A percentile compares a stretch with the other conserved stretches of the same genome.
Conservation (phyloP, 208 protist species). For the Leishmania tropica region DNA sequence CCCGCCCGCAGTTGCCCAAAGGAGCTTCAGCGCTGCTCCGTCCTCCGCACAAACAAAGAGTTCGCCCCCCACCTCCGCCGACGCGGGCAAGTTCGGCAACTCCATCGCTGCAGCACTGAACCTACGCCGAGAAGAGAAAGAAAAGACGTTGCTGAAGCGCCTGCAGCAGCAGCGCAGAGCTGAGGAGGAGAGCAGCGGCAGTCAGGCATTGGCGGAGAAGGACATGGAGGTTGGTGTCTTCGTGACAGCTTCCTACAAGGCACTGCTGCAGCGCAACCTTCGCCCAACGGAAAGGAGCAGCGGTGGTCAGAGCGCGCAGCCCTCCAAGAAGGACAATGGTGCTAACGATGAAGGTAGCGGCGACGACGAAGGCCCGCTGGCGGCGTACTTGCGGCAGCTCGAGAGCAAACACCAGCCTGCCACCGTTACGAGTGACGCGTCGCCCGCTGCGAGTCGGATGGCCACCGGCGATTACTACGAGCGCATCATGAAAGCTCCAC, state of each 20-base stretch:
- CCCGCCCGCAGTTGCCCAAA: not conserved
- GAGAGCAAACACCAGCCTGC: conserved; percentile 11
- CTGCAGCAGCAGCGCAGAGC: conserved; percentile 46
- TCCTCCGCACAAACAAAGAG: not conserved
- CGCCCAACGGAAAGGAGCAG: not conserved
- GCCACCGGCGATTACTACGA: conserved; percentile 29
- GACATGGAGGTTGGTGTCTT: conserved; percentile 78
- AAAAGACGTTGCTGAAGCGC: conserved; percentile 42
- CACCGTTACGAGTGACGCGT: no score
- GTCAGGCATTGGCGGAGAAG: conserved; percentile 45
- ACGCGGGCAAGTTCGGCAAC: conserved; percentile 47
- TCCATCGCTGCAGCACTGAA: conserved; percentile 61
- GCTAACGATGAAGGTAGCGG: conserved; percentile 7
- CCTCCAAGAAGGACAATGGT: not conserved
- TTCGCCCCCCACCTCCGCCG: not conserved
- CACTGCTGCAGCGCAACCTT: conserved; percentile 45
- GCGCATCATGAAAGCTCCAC: conserved; percentile 21
- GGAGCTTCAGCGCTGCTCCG: not conserved
- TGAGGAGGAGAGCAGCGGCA: conserved; percentile 41
- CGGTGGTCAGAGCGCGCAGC: not conserved
- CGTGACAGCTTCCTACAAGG: conserved; percentile 65
- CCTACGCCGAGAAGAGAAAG: conserved; percentile 46
- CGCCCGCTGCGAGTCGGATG: not conserved
- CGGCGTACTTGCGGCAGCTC: conserved; percentile 46
- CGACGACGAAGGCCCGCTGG: conserved; percentile 44